Conservation (phyloP, 1,139 yeast genomes). For the Suhomyces guaymorum region DNA sequence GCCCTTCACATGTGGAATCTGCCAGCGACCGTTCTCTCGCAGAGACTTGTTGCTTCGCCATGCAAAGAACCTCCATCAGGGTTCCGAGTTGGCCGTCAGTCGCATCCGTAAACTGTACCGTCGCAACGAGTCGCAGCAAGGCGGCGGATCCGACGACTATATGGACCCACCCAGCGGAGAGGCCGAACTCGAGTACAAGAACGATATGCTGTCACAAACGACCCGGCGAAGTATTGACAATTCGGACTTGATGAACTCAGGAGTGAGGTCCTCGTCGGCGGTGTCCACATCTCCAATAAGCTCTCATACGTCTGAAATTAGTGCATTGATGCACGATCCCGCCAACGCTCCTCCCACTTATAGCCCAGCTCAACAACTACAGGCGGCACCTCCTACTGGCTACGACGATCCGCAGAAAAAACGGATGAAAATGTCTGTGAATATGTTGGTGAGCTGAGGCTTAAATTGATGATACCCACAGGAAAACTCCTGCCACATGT, state of each 20-base stretch:
- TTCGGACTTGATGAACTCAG: conserved; percentile 8
- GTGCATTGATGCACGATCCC: too few relatives aligned
- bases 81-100: conserved; percentile 43
- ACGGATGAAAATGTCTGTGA: conserved; percentile 46
- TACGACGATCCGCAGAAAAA: conserved; percentile 35
- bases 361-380: too few relatives aligned
- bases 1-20: conserved; percentile 41
- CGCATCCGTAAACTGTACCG: conserved; percentile 45
- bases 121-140: conserved; percentile 18
- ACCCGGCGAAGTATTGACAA: conserved; percentile 12
- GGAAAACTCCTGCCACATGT: too few relatives aligned
- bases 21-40: conserved; percentile 32
- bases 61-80: conserved; percentile 35
- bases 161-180: neutral
- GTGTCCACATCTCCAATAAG: too few relatives aligned
- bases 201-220: neutral
- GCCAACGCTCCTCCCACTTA: conserved; percentile 2
- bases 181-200: neutral
- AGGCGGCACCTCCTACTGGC: conserved; percentile 7
- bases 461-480: too few relatives aligned
- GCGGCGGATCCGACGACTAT: too few relatives aligned
- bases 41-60: conserved; percentile 33
- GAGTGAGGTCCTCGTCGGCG: neutral
- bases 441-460: conserved; percentile 43
- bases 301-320: too few relatives aligned